These are phyloP conservation scores for Ogataea nakhonphanomensis DNA, from an alignment of 805 yeast genomes.

Conservation along the genomic window DNA sequence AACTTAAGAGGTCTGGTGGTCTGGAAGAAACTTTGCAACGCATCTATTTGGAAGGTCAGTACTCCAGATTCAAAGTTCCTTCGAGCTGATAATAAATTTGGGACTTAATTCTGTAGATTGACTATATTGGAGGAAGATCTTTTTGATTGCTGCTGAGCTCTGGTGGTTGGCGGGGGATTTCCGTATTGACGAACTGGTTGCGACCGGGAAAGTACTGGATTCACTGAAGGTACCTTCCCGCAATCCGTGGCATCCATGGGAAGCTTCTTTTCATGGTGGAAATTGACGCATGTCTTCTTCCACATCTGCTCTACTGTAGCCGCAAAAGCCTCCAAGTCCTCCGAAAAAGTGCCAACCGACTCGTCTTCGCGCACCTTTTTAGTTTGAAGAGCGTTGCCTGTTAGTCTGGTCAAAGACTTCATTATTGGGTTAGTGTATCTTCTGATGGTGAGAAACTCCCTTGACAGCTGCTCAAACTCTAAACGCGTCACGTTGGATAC, in stretches of 20 bases:
- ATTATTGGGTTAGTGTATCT: slow-evolving; percentile 68
- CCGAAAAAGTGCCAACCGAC: slow-evolving; percentile 7
- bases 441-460: slow-evolving; percentile 69
- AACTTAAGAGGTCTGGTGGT: slow-evolving; percentile 53
- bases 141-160: slow-evolving; percentile 28
- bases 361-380: slow-evolving; percentile 9
- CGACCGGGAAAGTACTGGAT: slow-evolving; percentile 4
- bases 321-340: slow-evolving; percentile 11
- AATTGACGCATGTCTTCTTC: slow-evolving; percentile 17
- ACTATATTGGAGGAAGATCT: slow-evolving; percentile 22
- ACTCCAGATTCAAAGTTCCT: slow-evolving; percentile 51
- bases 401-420: slow-evolving; percentile 55
- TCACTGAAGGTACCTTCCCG: slow-evolving; percentile 4
- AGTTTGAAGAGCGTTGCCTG: slow-evolving; percentile 17
- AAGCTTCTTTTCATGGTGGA: slow-evolving; percentile 10
- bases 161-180: slow-evolving; percentile 27
- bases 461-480: slow-evolving; percentile 74
- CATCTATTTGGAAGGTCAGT: slow-evolving; percentile 70
- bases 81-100: slow-evolving; percentile 4
- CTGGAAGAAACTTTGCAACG: slow-evolving; percentile 61
- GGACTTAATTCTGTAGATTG: slow-evolving; percentile 18
- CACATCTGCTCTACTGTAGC: slow-evolving; percentile 16
- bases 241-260: slow-evolving; percentile 2
- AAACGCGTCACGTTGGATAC: slow-evolving; percentile 49
- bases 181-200: slow-evolving; percentile 9